Evolutionary conservation across 23 red algal genomes (phyloP).

Genomic region (Chondrus crispus): DNA sequence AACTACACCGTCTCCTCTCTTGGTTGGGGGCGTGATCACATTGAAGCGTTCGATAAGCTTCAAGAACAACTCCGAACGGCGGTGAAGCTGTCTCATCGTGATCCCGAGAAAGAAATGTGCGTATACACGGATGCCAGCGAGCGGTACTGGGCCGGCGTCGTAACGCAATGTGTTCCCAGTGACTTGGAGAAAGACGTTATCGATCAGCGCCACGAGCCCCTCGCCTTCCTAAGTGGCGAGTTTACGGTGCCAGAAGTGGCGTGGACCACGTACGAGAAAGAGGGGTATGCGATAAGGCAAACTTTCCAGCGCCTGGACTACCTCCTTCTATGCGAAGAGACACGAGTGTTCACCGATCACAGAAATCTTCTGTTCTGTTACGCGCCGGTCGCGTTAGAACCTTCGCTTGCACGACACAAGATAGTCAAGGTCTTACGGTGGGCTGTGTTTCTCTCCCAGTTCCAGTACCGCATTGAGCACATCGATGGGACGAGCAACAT

Average conservation of each 20-base stretch:
- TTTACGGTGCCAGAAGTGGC: background rate
- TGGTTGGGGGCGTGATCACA: background rate
- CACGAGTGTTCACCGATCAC: background rate
- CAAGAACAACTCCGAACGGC: background rate
- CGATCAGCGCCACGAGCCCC: background rate
- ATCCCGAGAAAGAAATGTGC: background rate
- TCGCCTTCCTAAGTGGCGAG: background rate
- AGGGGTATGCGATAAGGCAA: conserved; percentile 9
- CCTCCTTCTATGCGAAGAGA: background rate
- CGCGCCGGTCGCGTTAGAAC: background rate
- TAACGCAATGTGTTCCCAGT: background rate
- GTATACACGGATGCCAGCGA: background rate
- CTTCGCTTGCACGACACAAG: background rate
- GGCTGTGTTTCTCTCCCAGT: background rate
- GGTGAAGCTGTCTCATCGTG: conserved; percentile 2
- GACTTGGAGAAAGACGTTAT: background rate
- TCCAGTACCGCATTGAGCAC: background rate
- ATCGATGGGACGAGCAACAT: background rate
- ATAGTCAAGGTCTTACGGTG: background rate
- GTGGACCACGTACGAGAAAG: background rate
- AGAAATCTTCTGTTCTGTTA: background rate
- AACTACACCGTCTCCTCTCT: background rate
- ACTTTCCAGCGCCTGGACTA: conserved; percentile 4
- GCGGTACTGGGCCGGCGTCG: background rate
- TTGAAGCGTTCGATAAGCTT: background rate